Evolutionary conservation across 225 moss, liverwort and hornwort species (phyloP).

Genomic region (Straminergon stramineum): DNA sequence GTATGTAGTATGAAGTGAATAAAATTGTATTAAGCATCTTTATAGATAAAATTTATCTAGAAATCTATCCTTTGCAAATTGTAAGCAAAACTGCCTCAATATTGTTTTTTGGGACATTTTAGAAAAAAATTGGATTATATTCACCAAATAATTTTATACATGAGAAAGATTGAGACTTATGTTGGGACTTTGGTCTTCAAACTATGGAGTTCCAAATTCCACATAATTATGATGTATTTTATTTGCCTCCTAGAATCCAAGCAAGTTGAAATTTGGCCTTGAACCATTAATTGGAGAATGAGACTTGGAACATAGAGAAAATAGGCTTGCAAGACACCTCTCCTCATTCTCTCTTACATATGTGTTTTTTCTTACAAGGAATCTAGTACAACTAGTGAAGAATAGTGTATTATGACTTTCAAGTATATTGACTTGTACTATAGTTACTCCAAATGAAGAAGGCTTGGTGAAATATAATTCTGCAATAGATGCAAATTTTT

Average conservation of each 20-base stretch:
- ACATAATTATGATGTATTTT: neutral
- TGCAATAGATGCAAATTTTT: neutral
- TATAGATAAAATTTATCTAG: accelerated
- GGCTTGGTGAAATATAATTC: neutral
- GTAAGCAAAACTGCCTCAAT: neutral
- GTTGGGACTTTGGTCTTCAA: accelerated
- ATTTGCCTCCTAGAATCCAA: neutral
- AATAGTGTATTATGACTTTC: neutral
- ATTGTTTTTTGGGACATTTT: accelerated
- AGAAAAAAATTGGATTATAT: neutral
- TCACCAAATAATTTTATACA: neutral
- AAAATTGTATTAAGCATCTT: neutral
- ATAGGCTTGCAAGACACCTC: accelerated
- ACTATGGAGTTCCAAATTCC: neutral
- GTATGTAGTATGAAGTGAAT: accelerated
- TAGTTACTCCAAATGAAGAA: neutral
- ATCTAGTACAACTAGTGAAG: neutral
- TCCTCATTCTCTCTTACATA: too few species aligned
- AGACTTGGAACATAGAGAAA: accelerated
- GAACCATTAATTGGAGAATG: accelerated
- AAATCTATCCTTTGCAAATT: accelerated
- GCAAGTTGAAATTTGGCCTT: neutral
- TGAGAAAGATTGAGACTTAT: neutral
- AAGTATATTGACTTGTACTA: neutral
- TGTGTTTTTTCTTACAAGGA: neutral